phyloP scores from a whole-genome alignment of 2,329 filamentous ascomycete species.

The Neobulgaria alba region DNA sequence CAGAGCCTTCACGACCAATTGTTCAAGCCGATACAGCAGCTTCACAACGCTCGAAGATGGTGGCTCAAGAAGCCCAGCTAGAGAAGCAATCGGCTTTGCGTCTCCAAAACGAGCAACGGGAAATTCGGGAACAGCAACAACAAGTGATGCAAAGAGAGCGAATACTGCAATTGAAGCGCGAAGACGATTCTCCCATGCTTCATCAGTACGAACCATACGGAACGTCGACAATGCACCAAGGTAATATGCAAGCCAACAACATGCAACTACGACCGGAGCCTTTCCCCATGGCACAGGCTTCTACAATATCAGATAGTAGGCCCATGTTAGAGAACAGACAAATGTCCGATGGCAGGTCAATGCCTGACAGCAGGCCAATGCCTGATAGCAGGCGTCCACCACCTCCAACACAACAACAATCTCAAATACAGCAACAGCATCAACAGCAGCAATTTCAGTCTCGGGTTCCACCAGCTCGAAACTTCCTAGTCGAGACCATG shows the following conservation, averaged over 20 bases:
- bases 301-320: too few relatives aligned
- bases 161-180: constrained; percentile 25
- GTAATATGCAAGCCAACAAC: constrained; percentile 17
- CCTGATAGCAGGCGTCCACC: neutral
- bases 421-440: constrained; percentile 8
- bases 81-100: constrained; percentile 24
- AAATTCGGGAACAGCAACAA: constrained; percentile 5
- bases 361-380: too few relatives aligned
- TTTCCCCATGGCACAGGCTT: neutral
- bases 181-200: constrained; percentile 26
- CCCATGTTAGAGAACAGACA: too few relatives aligned
- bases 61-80: constrained; percentile 24
- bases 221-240: constrained; percentile 16
- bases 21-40: constrained; percentile 16
- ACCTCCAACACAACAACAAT: neutral
- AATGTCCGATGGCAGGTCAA: too few relatives aligned
- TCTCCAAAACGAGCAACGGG: constrained; percentile 15
- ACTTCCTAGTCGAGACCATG: constrained; percentile 19
- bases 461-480: constrained; percentile 21
- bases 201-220: constrained; percentile 29
- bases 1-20: constrained; percentile 19
- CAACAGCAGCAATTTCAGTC: constrained; percentile 23
- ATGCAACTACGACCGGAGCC: constrained; percentile 13
- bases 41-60: constrained; percentile 21
- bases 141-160: constrained; percentile 9